These are phyloP conservation scores for Chenopodium formosanum DNA, from an alignment of 148 eudicot species.

Conservation along the genomic window DNA sequence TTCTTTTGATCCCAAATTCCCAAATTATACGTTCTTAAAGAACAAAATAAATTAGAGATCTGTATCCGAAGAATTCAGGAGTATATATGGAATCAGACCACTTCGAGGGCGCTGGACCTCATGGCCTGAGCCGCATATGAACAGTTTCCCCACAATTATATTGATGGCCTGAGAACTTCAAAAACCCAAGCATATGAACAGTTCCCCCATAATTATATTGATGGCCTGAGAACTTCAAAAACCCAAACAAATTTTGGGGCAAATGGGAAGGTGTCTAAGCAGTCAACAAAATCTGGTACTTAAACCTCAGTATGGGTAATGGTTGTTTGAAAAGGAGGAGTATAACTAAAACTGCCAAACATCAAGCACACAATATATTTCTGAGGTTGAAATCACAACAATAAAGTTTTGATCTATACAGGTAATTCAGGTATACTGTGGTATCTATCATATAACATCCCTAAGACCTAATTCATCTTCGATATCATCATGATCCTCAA, in stretches of 20 bases:
- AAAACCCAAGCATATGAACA: no score
- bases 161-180: neutral
- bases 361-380: neutral
- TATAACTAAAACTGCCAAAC: neutral
- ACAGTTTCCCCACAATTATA: neutral
- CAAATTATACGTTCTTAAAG: neutral
- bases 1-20: neutral
- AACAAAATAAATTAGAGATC: neutral
- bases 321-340: neutral
- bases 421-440: neutral
- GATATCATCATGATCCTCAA: constrained; percentile 73
- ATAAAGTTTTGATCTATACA: constrained; percentile 4
- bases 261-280: neutral
- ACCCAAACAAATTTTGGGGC: neutral
- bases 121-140: neutral
- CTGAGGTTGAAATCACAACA: neutral
- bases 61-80: neutral
- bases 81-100: neutral
- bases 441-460: constrained; percentile 23
- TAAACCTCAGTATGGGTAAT: no score
- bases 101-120: neutral
- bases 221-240: neutral
- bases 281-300: neutral
- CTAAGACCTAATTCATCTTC: constrained; percentile 84
- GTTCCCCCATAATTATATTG: neutral